Conservation (phyloP, 495 filamentous ascomycete species). For the Choiromyces venosus region DNA sequence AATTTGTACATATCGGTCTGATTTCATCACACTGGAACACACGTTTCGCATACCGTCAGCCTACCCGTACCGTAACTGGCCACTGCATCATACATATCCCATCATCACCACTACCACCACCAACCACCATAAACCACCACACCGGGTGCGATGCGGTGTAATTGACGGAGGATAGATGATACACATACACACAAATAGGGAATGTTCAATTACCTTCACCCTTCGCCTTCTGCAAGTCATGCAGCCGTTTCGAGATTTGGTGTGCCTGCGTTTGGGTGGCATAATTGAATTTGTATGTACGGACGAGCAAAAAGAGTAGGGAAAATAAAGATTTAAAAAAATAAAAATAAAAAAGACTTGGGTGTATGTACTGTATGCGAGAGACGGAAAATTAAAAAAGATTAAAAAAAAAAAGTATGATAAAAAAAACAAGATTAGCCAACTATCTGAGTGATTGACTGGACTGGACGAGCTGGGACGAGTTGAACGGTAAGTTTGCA, state of each 20-base stretch:
- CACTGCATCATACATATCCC: neutral
- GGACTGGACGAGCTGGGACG: neutral
- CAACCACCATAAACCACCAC: no score
- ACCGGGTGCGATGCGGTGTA: neutral
- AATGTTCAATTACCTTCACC: neutral
- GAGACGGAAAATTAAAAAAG: no score
- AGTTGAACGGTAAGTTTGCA: no score
- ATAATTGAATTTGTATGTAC: no score
- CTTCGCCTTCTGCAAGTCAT: neutral
- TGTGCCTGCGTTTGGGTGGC: neutral
- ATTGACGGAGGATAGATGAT: neutral
- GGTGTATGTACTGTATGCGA: neutral
- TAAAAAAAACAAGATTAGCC: no score
- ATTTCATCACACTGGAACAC: neutral
- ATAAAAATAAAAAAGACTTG: no score
- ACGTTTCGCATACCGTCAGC: neutral
- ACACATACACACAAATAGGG: neutral
- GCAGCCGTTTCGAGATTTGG: conserved; percentile 1
- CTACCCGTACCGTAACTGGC: no score
- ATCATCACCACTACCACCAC: neutral
- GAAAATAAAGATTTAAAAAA: neutral
- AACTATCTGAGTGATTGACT: neutral
- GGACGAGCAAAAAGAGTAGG: neutral
- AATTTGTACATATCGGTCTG: neutral
- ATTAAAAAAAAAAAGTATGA: no score